Base-by-base conservation (phyloP, 306 rosid genomes). In the Cicer pinnatifidum region DNA sequence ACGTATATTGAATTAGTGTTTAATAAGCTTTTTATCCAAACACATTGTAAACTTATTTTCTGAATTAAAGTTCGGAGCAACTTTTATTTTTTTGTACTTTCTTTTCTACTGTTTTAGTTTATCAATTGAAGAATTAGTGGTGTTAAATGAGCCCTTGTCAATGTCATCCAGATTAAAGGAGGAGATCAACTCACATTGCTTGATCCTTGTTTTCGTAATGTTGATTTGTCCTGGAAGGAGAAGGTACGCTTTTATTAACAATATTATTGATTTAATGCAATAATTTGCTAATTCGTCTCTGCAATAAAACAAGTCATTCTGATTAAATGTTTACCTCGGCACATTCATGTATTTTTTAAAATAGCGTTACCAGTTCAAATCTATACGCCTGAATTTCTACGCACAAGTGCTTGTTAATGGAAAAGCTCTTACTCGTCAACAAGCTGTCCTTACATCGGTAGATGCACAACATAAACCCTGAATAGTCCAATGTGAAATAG, bases 401-500 rank as follows among this genome's bases (percentile, higher is more conserved):
- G 94, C 89, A 67, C 98, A 94, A 83, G 50, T 91, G 73, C 88
- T 89, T 73, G 96, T 91, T 63, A 91, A 94, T 75, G 98, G 98
- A 78, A 89, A 87, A 80, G 85, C 92, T 69, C 82, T 82, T 60
- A 75, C 94, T 78, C 76, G 85, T 62, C 85, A 82, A 9, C 91
- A 94, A 75, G 89, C 85, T n/a, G 81, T 86, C 64, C 88, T 20
- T 9, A 28, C 88, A 37, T 88, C 97, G 43, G 88, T 94, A 74
- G 80, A 75, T 63, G 98, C 97, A 54, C 93, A 94, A 33, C 98
- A 88, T 77, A 88, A 90, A 83, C 88, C 92, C 47, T 88, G 78
- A 86, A 66, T 47, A 52, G 71, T 58, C 28, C 48, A 47, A 37
- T 15, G 70, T 62, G 13, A 63, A 59, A 57, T 73, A 54, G 37